Evolutionary conservation across 805 yeast species (phyloP).

Genomic region (Komagataella ulmi): DNA sequence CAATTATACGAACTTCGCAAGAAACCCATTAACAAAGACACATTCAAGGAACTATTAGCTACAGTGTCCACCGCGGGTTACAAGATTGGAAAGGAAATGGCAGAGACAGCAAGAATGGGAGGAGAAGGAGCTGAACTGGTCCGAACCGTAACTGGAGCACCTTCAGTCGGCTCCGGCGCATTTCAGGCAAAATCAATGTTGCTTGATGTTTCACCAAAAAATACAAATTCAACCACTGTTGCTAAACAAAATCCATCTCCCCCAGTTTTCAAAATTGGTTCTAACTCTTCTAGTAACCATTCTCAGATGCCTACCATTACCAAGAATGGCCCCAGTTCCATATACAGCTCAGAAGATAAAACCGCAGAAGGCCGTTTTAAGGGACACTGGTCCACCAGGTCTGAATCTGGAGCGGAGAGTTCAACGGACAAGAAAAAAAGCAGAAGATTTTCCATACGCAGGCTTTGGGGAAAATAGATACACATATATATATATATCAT

Average conservation of each 20-base stretch:
- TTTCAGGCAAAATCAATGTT: slow-evolving; percentile 17
- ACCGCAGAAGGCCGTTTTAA: not conserved
- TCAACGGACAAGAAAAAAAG: not conserved
- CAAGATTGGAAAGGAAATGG: slow-evolving; percentile 18
- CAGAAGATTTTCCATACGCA: not conserved
- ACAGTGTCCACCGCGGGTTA: slow-evolving; percentile 18
- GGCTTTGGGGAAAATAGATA: not conserved
- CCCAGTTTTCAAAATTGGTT: not conserved
- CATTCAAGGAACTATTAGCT: slow-evolving; percentile 16
- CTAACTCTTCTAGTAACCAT: not conserved
- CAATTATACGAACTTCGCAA: slow-evolving; percentile 10
- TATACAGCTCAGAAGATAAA: not conserved
- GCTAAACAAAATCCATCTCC: not conserved
- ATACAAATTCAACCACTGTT: not conserved
- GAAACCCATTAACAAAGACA: slow-evolving; percentile 11
- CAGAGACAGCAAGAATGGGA: slow-evolving; percentile 21
- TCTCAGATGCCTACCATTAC: not conserved
- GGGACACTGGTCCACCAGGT: not conserved
- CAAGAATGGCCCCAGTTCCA: not conserved
- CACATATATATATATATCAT: not conserved
- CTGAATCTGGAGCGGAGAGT: not conserved
- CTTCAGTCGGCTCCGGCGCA: slow-evolving; percentile 11
- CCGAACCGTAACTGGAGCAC: slow-evolving; percentile 27
- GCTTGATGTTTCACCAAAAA: slow-evolving; percentile 6
- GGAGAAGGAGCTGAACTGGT: slow-evolving; percentile 25